Conservation (phyloP, 73 alveolate genomes). For the Symbiodinium natans region DNA sequence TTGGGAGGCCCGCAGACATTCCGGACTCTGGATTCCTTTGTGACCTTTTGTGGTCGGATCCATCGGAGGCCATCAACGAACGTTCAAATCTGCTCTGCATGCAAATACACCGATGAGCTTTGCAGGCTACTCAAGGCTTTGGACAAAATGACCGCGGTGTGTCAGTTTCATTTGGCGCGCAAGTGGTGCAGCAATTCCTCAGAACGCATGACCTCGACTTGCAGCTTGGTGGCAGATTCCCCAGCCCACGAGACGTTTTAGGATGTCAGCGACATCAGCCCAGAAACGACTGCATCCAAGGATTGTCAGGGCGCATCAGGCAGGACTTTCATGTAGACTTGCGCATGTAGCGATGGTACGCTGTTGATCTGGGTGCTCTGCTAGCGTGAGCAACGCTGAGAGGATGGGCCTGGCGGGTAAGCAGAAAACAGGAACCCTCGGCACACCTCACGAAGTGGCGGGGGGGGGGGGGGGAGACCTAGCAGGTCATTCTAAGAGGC, state of each 20-base stretch:
- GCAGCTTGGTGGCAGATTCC: background rate
- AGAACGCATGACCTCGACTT: constrained; percentile 95
- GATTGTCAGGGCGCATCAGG: constrained; percentile 99
- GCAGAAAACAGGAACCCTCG: background rate
- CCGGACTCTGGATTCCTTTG: constrained; percentile 98
- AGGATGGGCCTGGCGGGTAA: background rate
- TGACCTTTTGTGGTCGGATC: constrained; percentile 98
- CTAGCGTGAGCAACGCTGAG: no score
- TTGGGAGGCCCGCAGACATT: constrained; percentile 97
- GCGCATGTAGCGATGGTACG: background rate
- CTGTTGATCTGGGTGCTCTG: no score
- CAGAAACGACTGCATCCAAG: constrained; percentile 15
- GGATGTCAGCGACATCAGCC: no score
- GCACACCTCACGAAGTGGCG: background rate
- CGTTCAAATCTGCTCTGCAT: background rate
- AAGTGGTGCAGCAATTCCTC: constrained; percentile 92
- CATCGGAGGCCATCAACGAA: constrained; percentile 94
- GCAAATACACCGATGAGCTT: background rate
- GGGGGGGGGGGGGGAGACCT: no score
- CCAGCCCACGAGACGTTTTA: background rate
- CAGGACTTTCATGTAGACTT: background rate
- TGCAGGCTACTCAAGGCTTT: constrained; percentile 94
- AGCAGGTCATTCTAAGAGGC: no score
- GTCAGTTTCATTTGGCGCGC: constrained; percentile 96
- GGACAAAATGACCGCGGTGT: constrained; percentile 99